Conservation (phyloP, 2,329 filamentous ascomycete genomes). For the Biscogniauxia mediterranea region DNA sequence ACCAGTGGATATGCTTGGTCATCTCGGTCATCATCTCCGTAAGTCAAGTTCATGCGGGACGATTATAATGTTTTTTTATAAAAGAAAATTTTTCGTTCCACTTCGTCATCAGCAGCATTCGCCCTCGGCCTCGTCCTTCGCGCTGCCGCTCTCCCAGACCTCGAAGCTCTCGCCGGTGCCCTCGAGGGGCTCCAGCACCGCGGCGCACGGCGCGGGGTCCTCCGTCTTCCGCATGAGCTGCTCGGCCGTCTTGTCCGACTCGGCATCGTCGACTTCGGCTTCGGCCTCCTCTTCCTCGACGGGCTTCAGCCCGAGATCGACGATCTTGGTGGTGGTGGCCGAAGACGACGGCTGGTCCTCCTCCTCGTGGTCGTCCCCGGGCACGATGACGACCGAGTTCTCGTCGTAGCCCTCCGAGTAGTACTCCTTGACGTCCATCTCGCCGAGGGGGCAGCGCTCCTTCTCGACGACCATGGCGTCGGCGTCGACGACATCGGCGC, state of each 20-base stretch:
- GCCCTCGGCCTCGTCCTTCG: slow-evolving; percentile 49
- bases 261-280: no score
- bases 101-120: slow-evolving; percentile 25
- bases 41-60: neutral
- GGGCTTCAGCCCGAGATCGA: slow-evolving; percentile 28
- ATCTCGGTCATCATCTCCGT: neutral
- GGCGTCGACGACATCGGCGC: slow-evolving; percentile 30
- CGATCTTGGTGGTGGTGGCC: slow-evolving; percentile 25
- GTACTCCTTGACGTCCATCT: slow-evolving; percentile 66
- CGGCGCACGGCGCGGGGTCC: slow-evolving; percentile 41
- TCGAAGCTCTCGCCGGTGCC: slow-evolving; percentile 62
- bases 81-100: neutral
- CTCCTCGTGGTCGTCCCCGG: slow-evolving; percentile 56
- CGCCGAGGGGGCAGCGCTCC: slow-evolving; percentile 62
- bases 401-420: slow-evolving; percentile 66
- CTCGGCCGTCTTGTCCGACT: slow-evolving; percentile 30
- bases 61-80: no score
- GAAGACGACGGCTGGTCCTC: slow-evolving; percentile 14
- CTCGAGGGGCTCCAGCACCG: slow-evolving; percentile 54
- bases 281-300: slow-evolving; percentile 14
- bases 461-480: slow-evolving; percentile 63
- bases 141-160: slow-evolving; percentile 69
- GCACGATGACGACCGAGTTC: slow-evolving; percentile 58
- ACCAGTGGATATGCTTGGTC: slow-evolving; percentile 1
- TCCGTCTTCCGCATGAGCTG: slow-evolving; percentile 38